A percentile compares a stretch with the other conserved stretches of the same genome.
phyloP scores from a whole-genome alignment of 2,329 filamentous ascomycete species.

The Penicillium sp. region DNA sequence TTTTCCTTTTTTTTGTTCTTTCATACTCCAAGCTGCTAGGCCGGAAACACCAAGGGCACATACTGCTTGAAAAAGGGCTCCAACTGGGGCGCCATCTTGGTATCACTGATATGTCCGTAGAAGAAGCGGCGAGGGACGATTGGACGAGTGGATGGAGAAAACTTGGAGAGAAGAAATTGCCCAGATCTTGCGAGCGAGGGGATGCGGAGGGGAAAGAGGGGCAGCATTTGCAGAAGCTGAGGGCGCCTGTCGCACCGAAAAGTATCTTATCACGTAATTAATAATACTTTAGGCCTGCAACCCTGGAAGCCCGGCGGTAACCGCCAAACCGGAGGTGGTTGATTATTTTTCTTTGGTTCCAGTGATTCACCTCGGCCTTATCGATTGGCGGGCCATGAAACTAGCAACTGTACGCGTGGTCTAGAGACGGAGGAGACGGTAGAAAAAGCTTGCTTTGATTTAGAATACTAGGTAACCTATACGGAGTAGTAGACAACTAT shows the following conservation, averaged over 20 bases:
- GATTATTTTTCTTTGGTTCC: slow-evolving; percentile 17
- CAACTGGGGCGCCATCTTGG: slow-evolving; percentile 86
- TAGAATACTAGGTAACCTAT: background rate
- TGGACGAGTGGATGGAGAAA: slow-evolving; percentile 24
- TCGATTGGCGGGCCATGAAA: slow-evolving; percentile 6
- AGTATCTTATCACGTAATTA: slow-evolving; percentile 37
- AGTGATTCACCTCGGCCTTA: slow-evolving; percentile 5
- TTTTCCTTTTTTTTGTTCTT: slow-evolving; percentile 5
- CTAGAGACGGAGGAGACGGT: background rate
- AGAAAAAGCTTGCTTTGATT: background rate
- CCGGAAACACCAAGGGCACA: slow-evolving; percentile 27
- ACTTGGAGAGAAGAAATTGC: slow-evolving; percentile 25
- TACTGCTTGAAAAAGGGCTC: slow-evolving; percentile 88
- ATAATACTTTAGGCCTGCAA: slow-evolving; percentile 16
- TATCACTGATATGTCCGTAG: slow-evolving; percentile 54
- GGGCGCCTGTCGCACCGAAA: slow-evolving; percentile 10
- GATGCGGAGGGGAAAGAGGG: slow-evolving; percentile 44
- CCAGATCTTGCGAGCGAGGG: slow-evolving; percentile 34
- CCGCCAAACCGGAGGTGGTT: slow-evolving; percentile 28
- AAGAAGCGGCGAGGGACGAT: slow-evolving; percentile 43
- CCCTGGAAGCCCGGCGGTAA: slow-evolving; percentile 26
- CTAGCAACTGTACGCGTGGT: background rate
- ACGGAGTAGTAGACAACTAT: background rate
- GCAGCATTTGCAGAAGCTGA: slow-evolving; percentile 34
- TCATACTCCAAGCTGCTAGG: background rate